Base-by-base conservation (phyloP, 306 rosid species). In the Quercus agrifolia region DNA sequence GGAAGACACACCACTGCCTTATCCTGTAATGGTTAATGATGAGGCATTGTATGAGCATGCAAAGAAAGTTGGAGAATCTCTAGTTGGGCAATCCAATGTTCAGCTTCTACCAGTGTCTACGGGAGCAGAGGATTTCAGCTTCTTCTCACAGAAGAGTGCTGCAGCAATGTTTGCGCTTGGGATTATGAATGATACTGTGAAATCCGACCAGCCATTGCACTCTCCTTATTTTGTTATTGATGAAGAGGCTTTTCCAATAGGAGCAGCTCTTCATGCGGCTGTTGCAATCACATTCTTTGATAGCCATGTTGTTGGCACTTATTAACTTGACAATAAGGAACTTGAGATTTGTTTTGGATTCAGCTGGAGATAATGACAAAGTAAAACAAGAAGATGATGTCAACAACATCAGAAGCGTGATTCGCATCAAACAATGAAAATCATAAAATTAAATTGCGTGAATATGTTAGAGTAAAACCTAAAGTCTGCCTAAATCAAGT, bases 201-300 rank as follows among this genome's bases (percentile, higher is more conserved):
- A 64, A 62, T 61, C 86, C 33, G 76, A 74, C 14, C 25, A 23
- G 30, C n/a, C 80, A 31, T 23, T 81, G 75, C 89, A 85, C 82
- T 87, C 90, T 2, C 87, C 91, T 6, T 70, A 81, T 77, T 87
- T 85, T 55, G 64, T 79, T 64, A 74, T 88, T 10, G 89, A 90
- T 18, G 90, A 87, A 70, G 83, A 78, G 46, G 85, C 80, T 77
- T 87, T 89, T 63, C 86, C 88, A 62, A 73, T 88, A 14, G 91
- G 93, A 71, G 90, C 89, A 51, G 89, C 88, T 35, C 86, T 86
- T 35, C 64, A 85, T 84, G 83, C 90, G 33, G 89, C 90, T 54
- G 84, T 77, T 69, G 82, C 89, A 63, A 77, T 83, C 67, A 79
- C 88, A 23, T 87, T 69, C 84, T 79, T 90, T 15, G 77, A 88